Conservation (phyloP, 1,284 basidiomycete genomes). For the Boletus chippewaensis region DNA sequence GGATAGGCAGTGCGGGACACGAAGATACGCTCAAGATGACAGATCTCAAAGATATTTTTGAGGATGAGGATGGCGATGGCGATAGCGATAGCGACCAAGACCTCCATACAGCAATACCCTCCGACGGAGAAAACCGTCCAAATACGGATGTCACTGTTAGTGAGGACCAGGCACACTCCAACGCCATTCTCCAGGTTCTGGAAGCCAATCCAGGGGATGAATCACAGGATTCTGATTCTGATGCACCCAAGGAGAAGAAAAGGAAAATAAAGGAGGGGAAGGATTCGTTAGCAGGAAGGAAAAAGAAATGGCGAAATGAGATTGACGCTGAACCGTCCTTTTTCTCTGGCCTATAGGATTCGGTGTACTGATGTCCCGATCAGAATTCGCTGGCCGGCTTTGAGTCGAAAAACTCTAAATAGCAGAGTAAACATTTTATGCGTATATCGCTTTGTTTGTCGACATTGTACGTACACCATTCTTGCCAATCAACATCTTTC, state of each 20-base stretch:
- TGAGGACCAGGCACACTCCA: constrained; percentile 7
- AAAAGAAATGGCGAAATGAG: constrained; percentile 53
- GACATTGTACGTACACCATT: neutral
- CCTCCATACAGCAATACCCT: constrained; percentile 30
- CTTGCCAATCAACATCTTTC: neutral
- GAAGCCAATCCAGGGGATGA: constrained; percentile 15
- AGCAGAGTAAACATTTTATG: neutral
- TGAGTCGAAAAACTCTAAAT: neutral
- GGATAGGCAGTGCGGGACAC: constrained; percentile 92
- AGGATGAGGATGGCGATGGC: constrained; percentile 34
- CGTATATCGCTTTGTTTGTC: no score
- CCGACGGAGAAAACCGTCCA: constrained; percentile 37
- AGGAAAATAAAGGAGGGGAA: constrained; percentile 52
- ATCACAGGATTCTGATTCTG: constrained; percentile 33
- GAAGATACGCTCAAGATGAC: constrained; percentile 84
- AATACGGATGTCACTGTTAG: constrained; percentile 27
- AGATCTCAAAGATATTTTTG: constrained; percentile 60
- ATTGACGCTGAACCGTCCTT: constrained; percentile 55
- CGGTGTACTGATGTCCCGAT: neutral
- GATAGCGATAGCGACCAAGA: constrained; percentile 30
- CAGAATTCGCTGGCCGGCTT: neutral
- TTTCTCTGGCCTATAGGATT: constrained; percentile 56
- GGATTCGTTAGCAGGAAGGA: constrained; percentile 42
- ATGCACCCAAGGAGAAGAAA: constrained; percentile 42
- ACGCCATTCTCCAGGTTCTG: neutral